Base-by-base conservation (phyloP, 192 early-diverging fungal species). In the Backusella mclennaniae region DNA sequence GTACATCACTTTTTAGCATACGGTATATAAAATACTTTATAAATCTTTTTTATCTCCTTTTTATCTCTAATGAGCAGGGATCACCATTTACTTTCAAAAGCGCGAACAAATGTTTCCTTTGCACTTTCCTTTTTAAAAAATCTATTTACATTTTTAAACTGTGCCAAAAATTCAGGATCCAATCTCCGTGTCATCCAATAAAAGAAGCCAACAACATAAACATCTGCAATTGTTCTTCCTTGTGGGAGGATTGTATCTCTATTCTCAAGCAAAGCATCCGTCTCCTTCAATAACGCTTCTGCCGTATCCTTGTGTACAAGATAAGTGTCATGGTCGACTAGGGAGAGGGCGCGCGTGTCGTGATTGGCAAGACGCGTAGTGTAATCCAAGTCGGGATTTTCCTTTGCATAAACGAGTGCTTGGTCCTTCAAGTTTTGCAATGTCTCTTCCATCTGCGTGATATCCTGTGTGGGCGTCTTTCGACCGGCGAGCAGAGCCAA, bases 121-220 rank as follows among this genome's bases (percentile, higher is more conserved):
- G 6, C 17, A 23, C 68, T 69, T 41, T 69, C 35, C 36, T 41
- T 36, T 41, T 39, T 11, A 69, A 38, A 69, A 69, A 26, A 69
- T 2, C 35, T 12, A 41, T 36, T 35, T n/a, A 69, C 21, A 38
- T 23, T 38, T 23, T 21, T 21, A 41, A 11, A 41, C 11, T 12
- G 2, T 19, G 19, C 38, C 35, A 69, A 69, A 6, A 69, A 23
- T n/a, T 26, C 11, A 4, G 35, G 35, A 69, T 69, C 36, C 9
- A 69, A 38, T 38, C 21, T 69, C 4, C n/a, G 19, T 38, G 35
- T 69, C 35, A 69, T 35, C 68, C 68, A 69, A 69, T 69, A 69
- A 35, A 69, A 21, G n/a, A 23, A 41, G 11, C n/a, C 21, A 3
- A 23, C 9, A 41, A 69, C 36, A 69, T 69, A 69, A 21, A 69